A percentile compares a stretch with the other conserved stretches of the same genome.
Conservation (phyloP, 805 yeast genomes). For the Pichia membranifaciens region DNA sequence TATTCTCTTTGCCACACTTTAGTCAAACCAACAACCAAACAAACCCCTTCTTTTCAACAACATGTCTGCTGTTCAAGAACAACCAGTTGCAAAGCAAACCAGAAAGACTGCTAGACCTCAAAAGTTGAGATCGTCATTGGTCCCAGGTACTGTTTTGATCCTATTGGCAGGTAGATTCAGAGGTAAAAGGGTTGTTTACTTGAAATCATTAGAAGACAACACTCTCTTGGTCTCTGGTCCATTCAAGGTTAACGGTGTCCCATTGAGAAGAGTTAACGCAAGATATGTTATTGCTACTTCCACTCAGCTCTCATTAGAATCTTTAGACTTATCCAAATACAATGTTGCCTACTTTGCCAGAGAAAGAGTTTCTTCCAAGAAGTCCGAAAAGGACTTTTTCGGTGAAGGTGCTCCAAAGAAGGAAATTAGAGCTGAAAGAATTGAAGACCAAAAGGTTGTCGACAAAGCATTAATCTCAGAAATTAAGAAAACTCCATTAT, state of each 20-base stretch:
- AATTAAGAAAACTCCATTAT: conserved; percentile 95
- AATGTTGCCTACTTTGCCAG: conserved; percentile 93
- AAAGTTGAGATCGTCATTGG: conserved; percentile 75
- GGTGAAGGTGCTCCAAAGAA: conserved; percentile 69
- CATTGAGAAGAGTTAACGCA: conserved; percentile 98
- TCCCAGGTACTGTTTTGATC: conserved; percentile 52
- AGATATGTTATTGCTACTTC: conserved; percentile 99
- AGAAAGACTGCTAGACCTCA: conserved; percentile 93
- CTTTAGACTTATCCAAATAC: conserved; percentile 86
- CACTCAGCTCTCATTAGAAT: conserved; percentile 72
- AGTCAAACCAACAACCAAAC: not conserved
- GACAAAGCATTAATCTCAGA: conserved; percentile 89
- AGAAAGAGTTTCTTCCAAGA: conserved; percentile 78
- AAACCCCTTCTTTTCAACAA: conserved; percentile 8
- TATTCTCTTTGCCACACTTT: not conserved
- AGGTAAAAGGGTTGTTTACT: conserved; percentile 99
- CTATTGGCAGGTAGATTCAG: conserved; percentile 99
- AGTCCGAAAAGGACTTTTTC: conserved; percentile 91
- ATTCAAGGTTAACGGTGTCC: conserved; percentile 99
- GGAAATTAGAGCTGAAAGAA: conserved; percentile 89
- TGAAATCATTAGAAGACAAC: conserved; percentile 96
- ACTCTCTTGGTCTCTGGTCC: conserved; percentile 97
- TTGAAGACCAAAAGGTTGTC: conserved; percentile 94
- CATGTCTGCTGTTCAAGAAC: conserved; percentile 62
- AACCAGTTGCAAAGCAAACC: conserved; percentile 78